Conservation (phyloP, 2,329 filamentous ascomycete species). For the Paecilomyces variotii region DNA sequence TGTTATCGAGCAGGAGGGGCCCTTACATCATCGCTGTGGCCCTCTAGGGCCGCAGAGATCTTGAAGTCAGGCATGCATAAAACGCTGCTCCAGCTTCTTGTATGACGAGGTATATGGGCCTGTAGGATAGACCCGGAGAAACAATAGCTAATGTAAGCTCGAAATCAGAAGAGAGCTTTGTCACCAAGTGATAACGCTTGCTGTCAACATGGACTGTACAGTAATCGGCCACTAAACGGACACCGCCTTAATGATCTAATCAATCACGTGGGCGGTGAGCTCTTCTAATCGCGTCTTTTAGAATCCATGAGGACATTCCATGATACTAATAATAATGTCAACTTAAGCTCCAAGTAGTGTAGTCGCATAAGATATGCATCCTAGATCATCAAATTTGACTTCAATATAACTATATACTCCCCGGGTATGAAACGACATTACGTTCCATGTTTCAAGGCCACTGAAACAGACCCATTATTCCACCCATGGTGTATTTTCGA, state of each 20-base stretch:
- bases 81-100: constrained; percentile 3
- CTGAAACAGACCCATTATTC: background rate
- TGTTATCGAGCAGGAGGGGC: constrained; percentile 12
- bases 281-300: background rate
- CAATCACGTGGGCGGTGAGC: background rate
- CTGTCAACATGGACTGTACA: background rate
- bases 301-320: too few species aligned
- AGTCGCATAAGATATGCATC: too few species aligned
- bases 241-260: background rate
- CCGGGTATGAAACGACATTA: background rate
- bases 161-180: background rate
- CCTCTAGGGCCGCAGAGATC: constrained; percentile 80
- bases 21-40: constrained; percentile 88
- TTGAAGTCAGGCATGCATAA: constrained; percentile 72
- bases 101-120: background rate
- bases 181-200: background rate
- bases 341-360: background rate
- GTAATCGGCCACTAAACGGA: background rate
- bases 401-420: background rate
- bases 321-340: too few species aligned
- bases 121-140: background rate
- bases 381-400: too few species aligned
- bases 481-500: background rate
- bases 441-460: background rate
- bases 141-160: background rate